Conservation (phyloP, 495 filamentous ascomycete genomes). For the Hyaloscypha hepaticicola region DNA sequence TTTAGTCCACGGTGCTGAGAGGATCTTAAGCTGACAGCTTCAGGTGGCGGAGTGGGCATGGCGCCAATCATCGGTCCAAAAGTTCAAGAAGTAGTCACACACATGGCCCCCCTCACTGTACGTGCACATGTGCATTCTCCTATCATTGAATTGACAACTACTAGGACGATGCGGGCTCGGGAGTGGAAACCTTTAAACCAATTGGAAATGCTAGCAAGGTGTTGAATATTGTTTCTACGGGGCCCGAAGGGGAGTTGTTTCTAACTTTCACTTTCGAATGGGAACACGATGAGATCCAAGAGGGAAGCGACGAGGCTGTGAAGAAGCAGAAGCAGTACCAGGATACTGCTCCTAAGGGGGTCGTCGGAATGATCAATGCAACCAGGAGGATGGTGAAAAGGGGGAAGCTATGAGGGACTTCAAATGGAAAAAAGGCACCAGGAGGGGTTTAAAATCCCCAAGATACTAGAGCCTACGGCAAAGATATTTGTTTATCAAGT, state of each 20-base stretch:
- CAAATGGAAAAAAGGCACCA: neutral
- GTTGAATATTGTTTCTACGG: slow-evolving; percentile 49
- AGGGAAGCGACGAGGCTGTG: slow-evolving; percentile 33
- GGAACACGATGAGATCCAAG: slow-evolving; percentile 39
- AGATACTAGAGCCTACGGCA: too few species aligned
- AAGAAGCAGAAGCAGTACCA: slow-evolving; percentile 32
- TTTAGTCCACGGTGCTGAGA: slow-evolving; percentile 14
- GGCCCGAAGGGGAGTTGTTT: slow-evolving; percentile 42
- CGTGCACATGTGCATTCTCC: neutral
- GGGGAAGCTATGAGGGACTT: slow-evolving; percentile 25
- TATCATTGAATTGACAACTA: neutral
- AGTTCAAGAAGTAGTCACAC: slow-evolving; percentile 23
- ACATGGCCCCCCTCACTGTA: slow-evolving; percentile 16
- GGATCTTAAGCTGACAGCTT: neutral
- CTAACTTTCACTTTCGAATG: slow-evolving; percentile 59
- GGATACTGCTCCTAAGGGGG: slow-evolving; percentile 31
- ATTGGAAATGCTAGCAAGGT: slow-evolving; percentile 12
- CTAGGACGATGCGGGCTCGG: slow-evolving; percentile 1
- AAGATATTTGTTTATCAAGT: too few species aligned
- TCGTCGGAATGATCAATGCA: slow-evolving; percentile 39
- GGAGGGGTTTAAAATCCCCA: too few species aligned
- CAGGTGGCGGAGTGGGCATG: slow-evolving; percentile 24
- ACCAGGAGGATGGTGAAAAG: slow-evolving; percentile 39
- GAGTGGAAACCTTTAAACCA: slow-evolving; percentile 7
- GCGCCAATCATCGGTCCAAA: slow-evolving; percentile 11